phyloP scores from a whole-genome alignment of 2,329 filamentous ascomycete species.

The Fusarium concolor region DNA sequence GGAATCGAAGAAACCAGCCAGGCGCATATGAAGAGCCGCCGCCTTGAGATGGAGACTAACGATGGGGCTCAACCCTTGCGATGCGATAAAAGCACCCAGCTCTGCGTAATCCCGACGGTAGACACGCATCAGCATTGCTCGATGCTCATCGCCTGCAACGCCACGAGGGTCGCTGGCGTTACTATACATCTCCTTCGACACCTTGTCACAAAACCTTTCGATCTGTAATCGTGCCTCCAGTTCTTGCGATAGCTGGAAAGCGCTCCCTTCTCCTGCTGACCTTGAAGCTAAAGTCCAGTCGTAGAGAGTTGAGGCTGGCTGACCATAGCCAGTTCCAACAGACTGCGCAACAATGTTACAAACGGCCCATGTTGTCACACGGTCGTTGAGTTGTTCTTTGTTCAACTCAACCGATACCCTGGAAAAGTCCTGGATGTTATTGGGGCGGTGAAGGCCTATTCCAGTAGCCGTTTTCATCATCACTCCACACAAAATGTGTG shows the following conservation, averaged over 20 bases:
- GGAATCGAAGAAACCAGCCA: conserved; percentile 85
- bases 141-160: conserved; percentile 74
- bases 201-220: conserved; percentile 80
- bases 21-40: conserved; percentile 78
- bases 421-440: conserved; percentile 86
- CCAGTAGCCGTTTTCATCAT: conserved; percentile 91
- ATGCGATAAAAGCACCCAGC: conserved; percentile 70
- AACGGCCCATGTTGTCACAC: conserved; percentile 84
- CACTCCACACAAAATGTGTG: conserved; percentile 82
- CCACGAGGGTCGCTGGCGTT: conserved; percentile 79
- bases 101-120: conserved; percentile 74
- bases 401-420: conserved; percentile 79
- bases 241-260: conserved; percentile 69
- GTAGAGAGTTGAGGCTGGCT: conserved; percentile 81
- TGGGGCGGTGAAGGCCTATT: conserved; percentile 83
- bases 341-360: conserved; percentile 87
- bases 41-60: conserved; percentile 77
- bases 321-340: conserved; percentile 85
- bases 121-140: conserved; percentile 74
- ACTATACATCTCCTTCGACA: conserved; percentile 83
- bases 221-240: conserved; percentile 76
- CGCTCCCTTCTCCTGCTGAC: conserved; percentile 67
- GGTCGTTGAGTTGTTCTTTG: conserved; percentile 81
- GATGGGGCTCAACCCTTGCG: conserved; percentile 67
- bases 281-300: conserved; percentile 77